Base-by-base conservation (phyloP, 2,329 filamentous ascomycete genomes). In the Tolypocladium paradoxum region DNA sequence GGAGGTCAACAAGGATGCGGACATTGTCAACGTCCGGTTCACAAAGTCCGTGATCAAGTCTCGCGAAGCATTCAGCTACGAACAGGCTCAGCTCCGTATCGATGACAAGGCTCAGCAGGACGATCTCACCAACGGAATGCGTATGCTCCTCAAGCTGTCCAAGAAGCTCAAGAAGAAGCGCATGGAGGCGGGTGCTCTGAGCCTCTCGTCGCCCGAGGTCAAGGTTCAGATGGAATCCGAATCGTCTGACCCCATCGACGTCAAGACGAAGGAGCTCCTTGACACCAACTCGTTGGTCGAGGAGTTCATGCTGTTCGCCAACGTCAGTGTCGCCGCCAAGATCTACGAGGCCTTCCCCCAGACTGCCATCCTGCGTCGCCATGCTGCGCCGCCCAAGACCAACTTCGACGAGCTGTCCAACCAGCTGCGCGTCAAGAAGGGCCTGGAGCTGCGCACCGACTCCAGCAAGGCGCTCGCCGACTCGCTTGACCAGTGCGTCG, bases 301-400 rank as follows among this genome's bases (percentile, higher is more conserved):
- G 67, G 93, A 99, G 68, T 97, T 99, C 77, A 99, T 99, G 93
- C 77, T 99, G 65, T 87, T 97, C 68, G 95, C 93, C 76, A 99
- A 99, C 73, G 90, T 90, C 64, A 92, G 87, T 61, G 95, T 99
- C 33, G 93, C 92, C 7, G 81, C 84, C 59, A 92, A 90, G 69
- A 95, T 95, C 65, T 90, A 95, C 73, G 81, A 88, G 49, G 84
- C 90, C 3, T 97, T 96, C 71, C 92, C 93, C 0, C 92, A 99
- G 70, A 97, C 91, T 0, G 93, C 93, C 49, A 84, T 99, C 62
- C 82, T 99, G 18, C 88, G 92, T 57, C 88, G 93, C 54, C 93
- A 99, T 77, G 90, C 81, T 20, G 84, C 92, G 16, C 93, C 95
- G 4, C 93, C 93, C 8, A 92, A 92, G 65, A 90, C 90, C 61